Base-by-base conservation (phyloP, 352 stramenopile species). In the Nothophytophthora sp. region DNA sequence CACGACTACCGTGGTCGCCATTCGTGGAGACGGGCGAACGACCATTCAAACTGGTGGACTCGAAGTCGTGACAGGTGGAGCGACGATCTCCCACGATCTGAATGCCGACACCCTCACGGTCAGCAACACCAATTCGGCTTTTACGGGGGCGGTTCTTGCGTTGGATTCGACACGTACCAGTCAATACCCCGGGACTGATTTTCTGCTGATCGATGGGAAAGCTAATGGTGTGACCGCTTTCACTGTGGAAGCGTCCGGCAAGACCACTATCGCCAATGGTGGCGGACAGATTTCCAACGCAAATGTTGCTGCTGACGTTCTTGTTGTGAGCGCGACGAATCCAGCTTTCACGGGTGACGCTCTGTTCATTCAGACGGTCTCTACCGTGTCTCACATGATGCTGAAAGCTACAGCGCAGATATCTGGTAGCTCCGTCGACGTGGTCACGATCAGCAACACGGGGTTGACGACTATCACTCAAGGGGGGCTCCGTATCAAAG, bases 21-120 rank as follows among this genome's bases (percentile, higher is more conserved):
- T 84, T 49, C 67, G 60, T 27, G 73, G 70, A 8, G 67, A 84
- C 32, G 73, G 73, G 16, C 39, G 76, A 22, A 81, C 67, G 5
- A 56, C 19, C 34, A 37, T 56, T 5, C 36, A 28, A 4, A 28
- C 47, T 23, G 45, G 33, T 2, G 50, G 50, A 4, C 32, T 55
- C 0, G 44, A 20, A 10, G 38, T 47, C 10, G 46, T 28, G 12
- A 30, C n/a, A 30, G 51, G 51, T 13, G 51, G 51, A 6, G 51
- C 42, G 1, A 49, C 9, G 6, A 54, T 60, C 32, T 39, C 29
- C 11, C 43, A 61, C 32, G 50, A 2, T 2, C 49, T 24, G 1
- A 20, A 23, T 5, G 35, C 23, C 20, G 50, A 50, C 23, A 61
- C 53, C 4, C 38, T 60, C 15, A 27, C 35, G 18, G 19, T 60